Conservation (phyloP, 2,329 filamentous ascomycete genomes). For the Colletotrichum karsti region DNA sequence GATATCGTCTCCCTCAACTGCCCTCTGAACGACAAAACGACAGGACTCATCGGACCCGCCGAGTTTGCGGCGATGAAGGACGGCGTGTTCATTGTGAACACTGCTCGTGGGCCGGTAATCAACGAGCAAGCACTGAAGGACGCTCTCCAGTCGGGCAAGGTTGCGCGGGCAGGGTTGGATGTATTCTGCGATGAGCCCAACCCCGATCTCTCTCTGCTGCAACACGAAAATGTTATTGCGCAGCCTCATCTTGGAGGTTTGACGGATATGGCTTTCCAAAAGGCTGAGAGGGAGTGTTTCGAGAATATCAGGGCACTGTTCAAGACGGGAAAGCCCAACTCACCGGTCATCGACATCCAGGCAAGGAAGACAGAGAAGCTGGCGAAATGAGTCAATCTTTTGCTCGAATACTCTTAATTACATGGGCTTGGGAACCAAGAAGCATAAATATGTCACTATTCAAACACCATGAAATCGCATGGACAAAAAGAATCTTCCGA, state of each 20-base stretch:
- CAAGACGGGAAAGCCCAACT: constrained; percentile 44
- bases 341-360: constrained; percentile 42
- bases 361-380: not conserved
- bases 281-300: constrained; percentile 52
- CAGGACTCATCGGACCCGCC: constrained; percentile 43
- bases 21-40: constrained; percentile 50
- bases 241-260: constrained; percentile 55
- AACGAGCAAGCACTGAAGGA: constrained; percentile 56
- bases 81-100: constrained; percentile 58
- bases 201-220: constrained; percentile 47
- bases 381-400: not conserved
- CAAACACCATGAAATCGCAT: no score
- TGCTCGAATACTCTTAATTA: not conserved
- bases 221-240: constrained; percentile 49
- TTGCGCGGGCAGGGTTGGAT: constrained; percentile 57
- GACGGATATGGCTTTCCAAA: constrained; percentile 52
- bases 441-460: no score
- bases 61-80: constrained; percentile 57
- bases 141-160: constrained; percentile 54
- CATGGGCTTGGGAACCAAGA: not conserved
- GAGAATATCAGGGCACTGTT: constrained; percentile 53
- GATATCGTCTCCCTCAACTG: constrained; percentile 51
- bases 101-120: constrained; percentile 57
- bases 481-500: no score
- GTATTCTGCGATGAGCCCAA: constrained; percentile 55